phyloP scores from a whole-genome alignment of 2,329 filamentous ascomycete species.

The Alternaria angustiovoidea region DNA sequence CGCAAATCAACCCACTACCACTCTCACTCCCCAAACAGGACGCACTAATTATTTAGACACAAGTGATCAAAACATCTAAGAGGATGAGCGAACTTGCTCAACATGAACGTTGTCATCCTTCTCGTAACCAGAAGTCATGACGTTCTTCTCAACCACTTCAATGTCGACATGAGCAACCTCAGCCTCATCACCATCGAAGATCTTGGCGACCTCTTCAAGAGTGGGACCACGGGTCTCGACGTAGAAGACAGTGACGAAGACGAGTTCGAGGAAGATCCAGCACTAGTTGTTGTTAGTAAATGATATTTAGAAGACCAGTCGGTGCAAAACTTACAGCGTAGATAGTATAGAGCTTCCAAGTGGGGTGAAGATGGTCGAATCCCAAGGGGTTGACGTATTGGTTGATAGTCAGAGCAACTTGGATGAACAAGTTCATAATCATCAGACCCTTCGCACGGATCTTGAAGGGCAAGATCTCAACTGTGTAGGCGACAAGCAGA shows the following conservation, averaged over 20 bases:
- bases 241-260: conserved; percentile 72
- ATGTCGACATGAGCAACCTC: conserved; percentile 46
- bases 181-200: conserved; percentile 72
- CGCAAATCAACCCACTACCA: conserved; percentile 7
- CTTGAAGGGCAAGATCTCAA: conserved; percentile 60
- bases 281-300: conserved; percentile 41
- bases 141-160: conserved; percentile 28
- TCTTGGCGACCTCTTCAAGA: conserved; percentile 73
- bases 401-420: conserved; percentile 68
- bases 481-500: conserved; percentile 63
- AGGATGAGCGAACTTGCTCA: conserved; percentile 19
- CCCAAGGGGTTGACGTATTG: conserved; percentile 70
- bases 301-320: not conserved
- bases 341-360: conserved; percentile 71
- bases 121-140: conserved; percentile 33
- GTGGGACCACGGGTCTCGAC: conserved; percentile 76
- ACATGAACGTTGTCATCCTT: conserved; percentile 33
- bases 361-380: conserved; percentile 65
- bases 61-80: conserved; percentile 6
- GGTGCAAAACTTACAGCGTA: conserved; percentile 60
- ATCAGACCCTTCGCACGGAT: conserved; percentile 59
- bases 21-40: not conserved
- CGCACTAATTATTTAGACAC: conserved; percentile 5
- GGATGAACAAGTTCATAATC: conserved; percentile 70
- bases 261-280: conserved; percentile 67